Evolutionary conservation across 106 monocot genomes (phyloP).

Genomic region (Dendrobium huoshanense): DNA sequence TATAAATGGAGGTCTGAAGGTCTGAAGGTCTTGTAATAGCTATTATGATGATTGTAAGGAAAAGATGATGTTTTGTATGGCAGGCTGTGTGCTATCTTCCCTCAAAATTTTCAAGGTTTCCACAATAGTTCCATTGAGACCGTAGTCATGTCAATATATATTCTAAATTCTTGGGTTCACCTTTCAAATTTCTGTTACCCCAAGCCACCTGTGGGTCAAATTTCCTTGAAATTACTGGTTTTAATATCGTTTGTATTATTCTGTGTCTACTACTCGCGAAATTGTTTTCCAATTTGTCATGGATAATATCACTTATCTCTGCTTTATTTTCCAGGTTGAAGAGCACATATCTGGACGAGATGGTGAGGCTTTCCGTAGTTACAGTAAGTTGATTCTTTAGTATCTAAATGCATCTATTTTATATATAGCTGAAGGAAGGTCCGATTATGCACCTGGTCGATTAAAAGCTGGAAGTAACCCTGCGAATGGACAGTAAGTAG

Average conservation of each 20-base stretch:
- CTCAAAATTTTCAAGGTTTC: too few relatives aligned
- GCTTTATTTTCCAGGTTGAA: constrained; percentile 7
- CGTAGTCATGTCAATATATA: too few relatives aligned
- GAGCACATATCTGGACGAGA: constrained; percentile 12
- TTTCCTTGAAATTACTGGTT: too few relatives aligned
- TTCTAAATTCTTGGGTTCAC: too few relatives aligned
- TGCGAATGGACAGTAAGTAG: constrained; percentile 20
- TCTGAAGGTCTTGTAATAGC: too few relatives aligned
- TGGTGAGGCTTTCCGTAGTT: background rate
- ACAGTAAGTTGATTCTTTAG: background rate
- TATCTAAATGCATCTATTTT: constrained; percentile 4
- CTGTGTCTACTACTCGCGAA: background rate
- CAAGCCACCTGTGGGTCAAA: too few relatives aligned
- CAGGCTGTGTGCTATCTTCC: too few relatives aligned
- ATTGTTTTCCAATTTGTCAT: background rate
- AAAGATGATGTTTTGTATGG: too few relatives aligned
- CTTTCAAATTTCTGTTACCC: too few relatives aligned
- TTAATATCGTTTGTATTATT: background rate
- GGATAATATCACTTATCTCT: background rate
- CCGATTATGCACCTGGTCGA: constrained; percentile 15
- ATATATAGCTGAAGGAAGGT: constrained; percentile 13
- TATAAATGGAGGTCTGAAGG: too few relatives aligned
- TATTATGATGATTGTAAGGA: too few relatives aligned
- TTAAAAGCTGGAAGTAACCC: constrained; percentile 9
- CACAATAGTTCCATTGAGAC: too few relatives aligned